Evolutionary conservation across 1,139 yeast genomes (phyloP).

Genomic region (Cylindricascospora bacillispora): DNA sequence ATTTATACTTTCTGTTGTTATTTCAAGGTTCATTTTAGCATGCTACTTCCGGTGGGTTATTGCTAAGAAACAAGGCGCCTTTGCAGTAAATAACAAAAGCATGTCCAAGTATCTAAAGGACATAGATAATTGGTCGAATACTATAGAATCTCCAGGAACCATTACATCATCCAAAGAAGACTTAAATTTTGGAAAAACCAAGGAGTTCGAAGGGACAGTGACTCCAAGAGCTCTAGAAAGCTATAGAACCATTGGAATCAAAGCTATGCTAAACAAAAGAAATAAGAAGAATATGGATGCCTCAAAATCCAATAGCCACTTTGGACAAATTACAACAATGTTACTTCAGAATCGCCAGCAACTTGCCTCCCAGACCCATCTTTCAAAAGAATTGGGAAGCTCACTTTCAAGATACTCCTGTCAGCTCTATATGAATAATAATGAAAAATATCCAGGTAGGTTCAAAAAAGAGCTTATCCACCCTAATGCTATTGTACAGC

Average conservation of each 20-base stretch:
- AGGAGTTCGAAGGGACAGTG: background rate
- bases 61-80: constrained; percentile 71
- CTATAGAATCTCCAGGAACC: constrained; percentile 39
- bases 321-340: too few species aligned
- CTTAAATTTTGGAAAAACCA: background rate
- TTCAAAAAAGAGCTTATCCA: constrained; percentile 24
- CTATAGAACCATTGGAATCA: too few species aligned
- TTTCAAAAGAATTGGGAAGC: too few species aligned
- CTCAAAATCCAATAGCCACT: background rate
- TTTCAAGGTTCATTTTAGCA: constrained; percentile 68
- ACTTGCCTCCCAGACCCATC: background rate
- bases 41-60: constrained; percentile 80
- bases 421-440: background rate
- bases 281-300: background rate
- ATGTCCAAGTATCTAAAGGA: constrained; percentile 43
- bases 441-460: too few species aligned
- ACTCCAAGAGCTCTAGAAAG: too few species aligned
- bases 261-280: background rate
- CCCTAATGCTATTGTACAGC: constrained; percentile 69
- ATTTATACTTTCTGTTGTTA: constrained; percentile 70
- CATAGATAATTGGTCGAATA: constrained; percentile 72
- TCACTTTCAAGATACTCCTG: background rate
- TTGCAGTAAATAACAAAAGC: constrained; percentile 40
- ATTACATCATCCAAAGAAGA: constrained; percentile 21
- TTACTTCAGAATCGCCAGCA: background rate